phyloP scores from a whole-genome alignment of 1,284 basidiomycete species.

The Somion occarium region DNA sequence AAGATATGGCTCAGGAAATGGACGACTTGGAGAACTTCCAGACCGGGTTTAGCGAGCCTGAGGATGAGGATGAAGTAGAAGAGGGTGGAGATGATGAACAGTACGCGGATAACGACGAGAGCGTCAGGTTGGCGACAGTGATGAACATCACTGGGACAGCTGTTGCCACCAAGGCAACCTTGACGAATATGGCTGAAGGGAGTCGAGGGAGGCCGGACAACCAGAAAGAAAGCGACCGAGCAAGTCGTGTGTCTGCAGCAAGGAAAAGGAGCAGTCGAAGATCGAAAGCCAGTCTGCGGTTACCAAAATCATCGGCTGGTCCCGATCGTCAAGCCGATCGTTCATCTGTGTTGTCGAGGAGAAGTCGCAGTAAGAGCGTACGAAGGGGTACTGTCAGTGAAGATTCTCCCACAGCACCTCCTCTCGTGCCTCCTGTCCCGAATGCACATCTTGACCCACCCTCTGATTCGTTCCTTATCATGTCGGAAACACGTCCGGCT shows the following conservation, averaged over 20 bases:
- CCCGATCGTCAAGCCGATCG: slow-evolving; percentile 8
- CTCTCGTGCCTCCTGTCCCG: slow-evolving; percentile 18
- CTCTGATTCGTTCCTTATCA: slow-evolving; percentile 24
- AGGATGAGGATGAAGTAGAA: slow-evolving; percentile 29
- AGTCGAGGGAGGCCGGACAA: not conserved
- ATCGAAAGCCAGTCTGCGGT: slow-evolving; percentile 54
- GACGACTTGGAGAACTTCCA: slow-evolving; percentile 43
- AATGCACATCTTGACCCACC: slow-evolving; percentile 5
- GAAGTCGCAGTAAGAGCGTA: slow-evolving; percentile 16
- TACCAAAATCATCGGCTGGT: slow-evolving; percentile 31
- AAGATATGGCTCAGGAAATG: slow-evolving; percentile 64
- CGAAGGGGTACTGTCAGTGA: not conserved
- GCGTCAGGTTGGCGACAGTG: slow-evolving; percentile 26
- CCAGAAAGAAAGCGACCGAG: slow-evolving; percentile 13
- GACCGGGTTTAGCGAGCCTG: slow-evolving; percentile 25
- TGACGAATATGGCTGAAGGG: slow-evolving; percentile 19
- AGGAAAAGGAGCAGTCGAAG: slow-evolving; percentile 52
- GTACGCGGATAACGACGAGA: slow-evolving; percentile 15
- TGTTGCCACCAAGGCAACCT: slow-evolving; percentile 26
- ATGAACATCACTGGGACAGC: slow-evolving; percentile 30
- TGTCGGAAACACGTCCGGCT: slow-evolving; percentile 22
- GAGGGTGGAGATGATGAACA: slow-evolving; percentile 16
- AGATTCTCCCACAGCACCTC: not conserved
- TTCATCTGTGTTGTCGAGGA: slow-evolving; percentile 12
- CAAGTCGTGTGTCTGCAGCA: slow-evolving; percentile 48